Percentiles rank a stretch among this genome's conserved stretches.
These are phyloP conservation scores for Begonia loranthoides DNA, from an alignment of 306 rosid species.

Conservation along the genomic window DNA sequence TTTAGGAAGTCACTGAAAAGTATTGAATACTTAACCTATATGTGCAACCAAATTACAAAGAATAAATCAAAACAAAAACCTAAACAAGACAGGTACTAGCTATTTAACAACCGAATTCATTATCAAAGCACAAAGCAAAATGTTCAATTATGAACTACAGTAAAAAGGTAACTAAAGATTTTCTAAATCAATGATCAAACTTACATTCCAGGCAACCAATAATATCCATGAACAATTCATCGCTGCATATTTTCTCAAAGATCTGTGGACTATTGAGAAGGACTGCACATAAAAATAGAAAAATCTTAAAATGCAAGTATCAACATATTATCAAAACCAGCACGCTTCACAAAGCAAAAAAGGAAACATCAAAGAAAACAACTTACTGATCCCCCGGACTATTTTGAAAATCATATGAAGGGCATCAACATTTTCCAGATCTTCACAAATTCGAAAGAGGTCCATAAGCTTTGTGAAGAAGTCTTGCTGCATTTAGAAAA, in stretches of 20 bases:
- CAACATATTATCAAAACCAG: not conserved
- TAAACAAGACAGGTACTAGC: too few species aligned
- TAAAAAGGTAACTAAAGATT: conserved; percentile 2
- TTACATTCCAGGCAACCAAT: conserved; percentile 92
- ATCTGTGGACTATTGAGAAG: conserved; percentile 68
- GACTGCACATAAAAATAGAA: conserved; percentile 39
- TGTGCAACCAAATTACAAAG: too few species aligned
- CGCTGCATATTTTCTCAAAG: conserved; percentile 77
- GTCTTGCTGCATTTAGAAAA: conserved; percentile 47
- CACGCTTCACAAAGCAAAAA: conserved; percentile 7
- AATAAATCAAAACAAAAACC: too few species aligned
- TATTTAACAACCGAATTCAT: too few species aligned
- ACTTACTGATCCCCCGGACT: conserved; percentile 85
- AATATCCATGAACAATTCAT: conserved; percentile 72
- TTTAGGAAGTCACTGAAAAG: too few species aligned
- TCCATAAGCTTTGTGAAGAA: conserved; percentile 73
- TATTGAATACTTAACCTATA: too few species aligned
- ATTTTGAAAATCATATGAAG: conserved; percentile 92
- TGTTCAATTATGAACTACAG: not conserved
- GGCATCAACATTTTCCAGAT: conserved; percentile 61
- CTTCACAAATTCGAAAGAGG: conserved; percentile 66
- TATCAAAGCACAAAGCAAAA: too few species aligned
- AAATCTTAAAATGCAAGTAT: not conserved
- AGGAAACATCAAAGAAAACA: conserved; percentile 1
- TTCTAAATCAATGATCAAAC: conserved; percentile 15